These are phyloP conservation scores for Epithele typhae DNA, from an alignment of 768 basidiomycete genomes.

Conservation along the genomic window DNA sequence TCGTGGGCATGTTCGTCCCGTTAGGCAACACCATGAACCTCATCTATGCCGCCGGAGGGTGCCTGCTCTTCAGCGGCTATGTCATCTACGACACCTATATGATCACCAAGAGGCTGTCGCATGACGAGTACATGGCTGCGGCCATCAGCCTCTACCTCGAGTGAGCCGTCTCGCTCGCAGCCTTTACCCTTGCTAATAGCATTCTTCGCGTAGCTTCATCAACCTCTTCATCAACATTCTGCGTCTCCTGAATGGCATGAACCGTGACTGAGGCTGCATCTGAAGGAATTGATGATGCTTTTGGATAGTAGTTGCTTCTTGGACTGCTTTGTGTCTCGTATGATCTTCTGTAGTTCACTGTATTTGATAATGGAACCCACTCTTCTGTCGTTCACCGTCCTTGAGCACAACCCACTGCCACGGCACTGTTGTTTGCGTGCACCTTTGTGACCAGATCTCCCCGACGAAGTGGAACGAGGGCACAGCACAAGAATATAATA, in stretches of 20 bases:
- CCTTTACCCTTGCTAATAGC: conserved; percentile 15
- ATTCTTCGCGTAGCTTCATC: conserved; percentile 54
- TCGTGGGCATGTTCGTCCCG: conserved; percentile 84
- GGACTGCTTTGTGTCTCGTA: too few relatives aligned
- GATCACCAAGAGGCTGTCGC: conserved; percentile 84
- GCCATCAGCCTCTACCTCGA: conserved; percentile 94
- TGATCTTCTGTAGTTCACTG: too few relatives aligned
- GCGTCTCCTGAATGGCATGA: conserved; percentile 63
- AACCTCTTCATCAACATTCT: conserved; percentile 89
- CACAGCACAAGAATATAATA: too few relatives aligned
- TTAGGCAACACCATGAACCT: conserved; percentile 81
- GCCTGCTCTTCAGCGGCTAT: conserved; percentile 85
- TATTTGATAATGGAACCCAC: too few relatives aligned
- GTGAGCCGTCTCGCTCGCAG: conserved; percentile 38
- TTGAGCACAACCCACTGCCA: too few relatives aligned
- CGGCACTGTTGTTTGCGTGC: too few relatives aligned
- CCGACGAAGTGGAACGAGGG: too few relatives aligned
- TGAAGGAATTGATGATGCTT: too few relatives aligned
- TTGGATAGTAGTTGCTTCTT: too few relatives aligned
- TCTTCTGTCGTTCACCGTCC: too few relatives aligned
- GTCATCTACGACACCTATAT: conserved; percentile 87
- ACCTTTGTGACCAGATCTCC: too few relatives aligned
- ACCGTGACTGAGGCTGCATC: conserved; percentile 23
- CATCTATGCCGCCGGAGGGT: conserved; percentile 71
- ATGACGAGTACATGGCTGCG: conserved; percentile 92